Conservation (phyloP, 306 rosid species). For the Senna tora region DNA sequence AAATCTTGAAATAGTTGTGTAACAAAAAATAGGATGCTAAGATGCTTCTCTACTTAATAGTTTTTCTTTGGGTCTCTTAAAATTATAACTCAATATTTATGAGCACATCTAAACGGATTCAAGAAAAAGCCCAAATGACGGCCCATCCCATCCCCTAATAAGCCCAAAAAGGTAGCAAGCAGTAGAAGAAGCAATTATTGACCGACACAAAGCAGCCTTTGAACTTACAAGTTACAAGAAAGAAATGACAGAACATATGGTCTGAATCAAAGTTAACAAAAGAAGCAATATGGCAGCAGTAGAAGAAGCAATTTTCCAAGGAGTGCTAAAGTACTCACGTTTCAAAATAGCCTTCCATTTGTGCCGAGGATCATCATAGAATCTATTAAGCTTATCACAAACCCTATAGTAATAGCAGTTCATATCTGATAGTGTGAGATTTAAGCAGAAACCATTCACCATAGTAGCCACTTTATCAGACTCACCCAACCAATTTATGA, state of each 20-base stretch:
- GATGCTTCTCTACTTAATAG: too few relatives aligned
- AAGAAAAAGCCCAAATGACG: too few relatives aligned
- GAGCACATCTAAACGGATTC: too few relatives aligned
- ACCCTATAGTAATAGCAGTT: neutral
- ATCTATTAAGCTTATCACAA: slow-evolving; percentile 8
- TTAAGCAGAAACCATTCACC: slow-evolving; percentile 31
- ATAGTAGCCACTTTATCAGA: slow-evolving; percentile 1
- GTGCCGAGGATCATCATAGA: slow-evolving; percentile 19
- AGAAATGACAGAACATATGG: neutral
- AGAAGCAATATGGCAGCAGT: slow-evolving; percentile 30
- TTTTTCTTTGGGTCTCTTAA: too few relatives aligned
- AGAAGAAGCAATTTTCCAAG: slow-evolving; percentile 37
- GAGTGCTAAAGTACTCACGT: slow-evolving; percentile 38
- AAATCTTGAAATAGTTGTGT: too few relatives aligned
- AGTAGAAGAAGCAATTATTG: too few relatives aligned
- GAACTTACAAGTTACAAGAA: neutral
- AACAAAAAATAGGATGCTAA: too few relatives aligned
- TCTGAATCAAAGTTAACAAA: slow-evolving; percentile 37
- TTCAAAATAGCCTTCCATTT: slow-evolving; percentile 32
- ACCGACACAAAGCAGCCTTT: too few relatives aligned
- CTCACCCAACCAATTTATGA: too few relatives aligned
- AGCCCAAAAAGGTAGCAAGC: too few relatives aligned
- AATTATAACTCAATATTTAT: too few relatives aligned
- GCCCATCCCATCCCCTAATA: too few relatives aligned
- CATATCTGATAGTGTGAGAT: neutral